Conservation (phyloP, 73 alveolate species). For the Tetrahymena borealis region DNA sequence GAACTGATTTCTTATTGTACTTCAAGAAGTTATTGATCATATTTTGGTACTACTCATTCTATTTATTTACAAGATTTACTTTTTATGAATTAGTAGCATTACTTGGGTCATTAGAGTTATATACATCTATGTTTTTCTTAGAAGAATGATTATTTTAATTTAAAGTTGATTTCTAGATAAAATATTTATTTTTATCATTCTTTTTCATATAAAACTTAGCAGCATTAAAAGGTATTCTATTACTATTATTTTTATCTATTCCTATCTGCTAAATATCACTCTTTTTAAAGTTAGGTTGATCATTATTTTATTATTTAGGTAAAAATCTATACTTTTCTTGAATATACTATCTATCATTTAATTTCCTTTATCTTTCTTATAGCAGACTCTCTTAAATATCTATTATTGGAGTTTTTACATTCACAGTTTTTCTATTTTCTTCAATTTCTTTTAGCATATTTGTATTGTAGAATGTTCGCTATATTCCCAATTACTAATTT, state of each 20-base stretch:
- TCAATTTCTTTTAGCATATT: background rate
- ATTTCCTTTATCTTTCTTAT: background rate
- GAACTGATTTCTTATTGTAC: background rate
- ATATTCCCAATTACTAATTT: background rate
- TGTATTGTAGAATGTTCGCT: background rate
- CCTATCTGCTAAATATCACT: background rate
- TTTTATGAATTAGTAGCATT: background rate
- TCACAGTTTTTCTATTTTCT: background rate
- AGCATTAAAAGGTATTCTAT: background rate
- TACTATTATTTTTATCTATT: background rate
- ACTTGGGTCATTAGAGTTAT: background rate
- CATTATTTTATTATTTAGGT: background rate
- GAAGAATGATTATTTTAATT: background rate
- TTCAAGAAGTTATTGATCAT: background rate
- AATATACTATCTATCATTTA: background rate
- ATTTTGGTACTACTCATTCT: background rate
- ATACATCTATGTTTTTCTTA: background rate
- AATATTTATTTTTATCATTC: background rate
- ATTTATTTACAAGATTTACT: background rate
- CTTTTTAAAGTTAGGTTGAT: background rate
- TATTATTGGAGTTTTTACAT: background rate
- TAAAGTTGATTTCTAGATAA: background rate
- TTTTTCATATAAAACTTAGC: background rate
- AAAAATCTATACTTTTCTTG: background rate
- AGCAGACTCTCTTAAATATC: background rate